phyloP scores from a whole-genome alignment of 2,329 filamentous ascomycete species.

The Pseudocercospora musae region DNA sequence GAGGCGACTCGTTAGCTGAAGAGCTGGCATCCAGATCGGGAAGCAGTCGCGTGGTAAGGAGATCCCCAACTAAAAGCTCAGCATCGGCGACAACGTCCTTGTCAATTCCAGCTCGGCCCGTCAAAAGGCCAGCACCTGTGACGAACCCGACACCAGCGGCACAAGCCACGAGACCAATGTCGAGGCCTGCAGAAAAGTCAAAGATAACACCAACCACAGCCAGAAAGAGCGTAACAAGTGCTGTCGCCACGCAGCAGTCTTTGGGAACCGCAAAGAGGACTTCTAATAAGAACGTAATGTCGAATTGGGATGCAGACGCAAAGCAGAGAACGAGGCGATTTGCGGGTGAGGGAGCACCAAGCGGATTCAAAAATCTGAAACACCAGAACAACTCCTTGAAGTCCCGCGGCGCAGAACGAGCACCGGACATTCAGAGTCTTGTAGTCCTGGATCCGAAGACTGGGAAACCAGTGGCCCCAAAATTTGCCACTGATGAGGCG shows the following conservation, averaged over 20 bases:
- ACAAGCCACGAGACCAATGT: neutral
- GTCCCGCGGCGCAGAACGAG: slow-evolving; percentile 26
- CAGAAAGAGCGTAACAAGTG: slow-evolving; percentile 16
- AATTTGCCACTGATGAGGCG: neutral
- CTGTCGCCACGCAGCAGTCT: neutral
- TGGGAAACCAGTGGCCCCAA: slow-evolving; percentile 20
- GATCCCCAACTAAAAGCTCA: neutral
- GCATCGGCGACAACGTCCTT: neutral
- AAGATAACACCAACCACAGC: slow-evolving; percentile 4
- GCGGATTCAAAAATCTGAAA: slow-evolving; percentile 24
- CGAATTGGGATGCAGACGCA: slow-evolving; percentile 13
- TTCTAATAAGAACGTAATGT: slow-evolving; percentile 12
- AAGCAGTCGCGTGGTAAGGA: neutral
- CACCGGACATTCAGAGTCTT: slow-evolving; percentile 29
- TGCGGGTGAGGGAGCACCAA: slow-evolving; percentile 20
- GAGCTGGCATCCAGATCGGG: slow-evolving; percentile 5
- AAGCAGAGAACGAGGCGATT: slow-evolving; percentile 21
- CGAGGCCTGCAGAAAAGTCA: neutral
- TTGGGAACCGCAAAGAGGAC: slow-evolving; percentile 3
- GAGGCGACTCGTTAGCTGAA: slow-evolving; percentile 13
- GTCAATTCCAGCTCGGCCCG: neutral
- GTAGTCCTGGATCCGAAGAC: slow-evolving; percentile 31
- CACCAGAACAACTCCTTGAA: slow-evolving; percentile 25
- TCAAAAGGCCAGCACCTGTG: slow-evolving; percentile 1
- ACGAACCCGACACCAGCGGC: neutral